Conservation (phyloP, 352 stramenopile genomes). For the Pythium dissimile region DNA sequence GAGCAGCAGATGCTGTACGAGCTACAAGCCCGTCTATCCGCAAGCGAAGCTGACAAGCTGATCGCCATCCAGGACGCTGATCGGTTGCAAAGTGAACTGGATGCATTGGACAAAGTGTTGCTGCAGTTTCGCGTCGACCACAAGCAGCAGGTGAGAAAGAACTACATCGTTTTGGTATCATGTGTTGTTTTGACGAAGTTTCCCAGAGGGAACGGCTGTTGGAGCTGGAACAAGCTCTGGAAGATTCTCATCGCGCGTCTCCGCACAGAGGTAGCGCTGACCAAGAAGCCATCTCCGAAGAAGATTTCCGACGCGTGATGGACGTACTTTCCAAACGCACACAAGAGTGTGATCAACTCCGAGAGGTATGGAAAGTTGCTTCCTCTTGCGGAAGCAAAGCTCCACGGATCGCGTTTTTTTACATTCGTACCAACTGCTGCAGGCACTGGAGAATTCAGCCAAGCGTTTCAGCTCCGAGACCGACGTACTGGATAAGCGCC, state of each 20-base stretch:
- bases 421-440: neutral
- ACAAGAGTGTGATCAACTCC: constrained; percentile 63
- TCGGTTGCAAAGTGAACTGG: constrained; percentile 44
- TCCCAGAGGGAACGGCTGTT: constrained; percentile 40
- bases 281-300: constrained; percentile 13
- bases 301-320: constrained; percentile 53
- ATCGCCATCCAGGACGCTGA: constrained; percentile 57
- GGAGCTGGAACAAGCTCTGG: constrained; percentile 43
- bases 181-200: neutral
- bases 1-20: constrained; percentile 62
- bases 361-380: constrained; percentile 41
- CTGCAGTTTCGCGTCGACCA: constrained; percentile 61
- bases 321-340: constrained; percentile 55
- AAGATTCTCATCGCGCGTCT: constrained; percentile 7
- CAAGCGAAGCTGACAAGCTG: constrained; percentile 57
- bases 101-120: constrained; percentile 58
- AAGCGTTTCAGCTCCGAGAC: constrained; percentile 51
- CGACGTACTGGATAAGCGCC: constrained; percentile 64
- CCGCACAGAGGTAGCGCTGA: constrained; percentile 2
- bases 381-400: no score
- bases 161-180: neutral
- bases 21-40: constrained; percentile 45
- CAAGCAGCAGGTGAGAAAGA: constrained; percentile 36
- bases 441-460: constrained; percentile 59
- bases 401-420: no score